Evolutionary conservation across 495 filamentous ascomycete species (phyloP).

Genomic region (Aspergillus coremiiformis): DNA sequence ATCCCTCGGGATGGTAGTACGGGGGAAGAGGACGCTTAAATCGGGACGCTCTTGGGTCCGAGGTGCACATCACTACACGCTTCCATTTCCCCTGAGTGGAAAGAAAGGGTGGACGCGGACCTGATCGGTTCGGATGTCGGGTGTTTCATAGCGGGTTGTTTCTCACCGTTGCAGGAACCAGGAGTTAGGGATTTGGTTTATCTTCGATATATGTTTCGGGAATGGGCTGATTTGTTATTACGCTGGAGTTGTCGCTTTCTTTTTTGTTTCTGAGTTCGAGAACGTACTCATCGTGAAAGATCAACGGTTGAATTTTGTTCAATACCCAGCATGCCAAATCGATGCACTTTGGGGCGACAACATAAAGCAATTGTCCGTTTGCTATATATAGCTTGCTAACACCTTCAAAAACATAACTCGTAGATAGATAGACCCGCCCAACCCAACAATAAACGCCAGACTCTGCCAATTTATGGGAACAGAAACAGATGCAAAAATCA

Average conservation of each 20-base stretch:
- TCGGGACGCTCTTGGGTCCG: background rate
- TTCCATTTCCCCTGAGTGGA: no score
- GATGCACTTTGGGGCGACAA: background rate
- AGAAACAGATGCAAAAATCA: conserved; percentile 4
- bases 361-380: conserved; percentile 4
- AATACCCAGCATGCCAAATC: conserved; percentile 7
- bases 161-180: conserved; percentile 10
- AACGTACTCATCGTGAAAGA: background rate
- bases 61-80: no score
- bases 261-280: background rate
- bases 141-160: background rate
- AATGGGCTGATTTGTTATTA: background rate
- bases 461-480: background rate
- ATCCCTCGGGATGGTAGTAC: conserved; percentile 56
- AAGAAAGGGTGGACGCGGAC: background rate
- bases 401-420: background rate
- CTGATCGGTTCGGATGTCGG: background rate
- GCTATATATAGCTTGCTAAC: background rate
- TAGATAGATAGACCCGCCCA: background rate
- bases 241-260: conserved; percentile 3
- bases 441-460: conserved; percentile 9
- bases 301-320: conserved; percentile 1
- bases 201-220: background rate
- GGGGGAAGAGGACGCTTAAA: conserved; percentile 40
- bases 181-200: conserved; percentile 14